Evolutionary conservation across 2,329 filamentous ascomycete species (phyloP).

Genomic region (Dactylonectria macrodidyma): DNA sequence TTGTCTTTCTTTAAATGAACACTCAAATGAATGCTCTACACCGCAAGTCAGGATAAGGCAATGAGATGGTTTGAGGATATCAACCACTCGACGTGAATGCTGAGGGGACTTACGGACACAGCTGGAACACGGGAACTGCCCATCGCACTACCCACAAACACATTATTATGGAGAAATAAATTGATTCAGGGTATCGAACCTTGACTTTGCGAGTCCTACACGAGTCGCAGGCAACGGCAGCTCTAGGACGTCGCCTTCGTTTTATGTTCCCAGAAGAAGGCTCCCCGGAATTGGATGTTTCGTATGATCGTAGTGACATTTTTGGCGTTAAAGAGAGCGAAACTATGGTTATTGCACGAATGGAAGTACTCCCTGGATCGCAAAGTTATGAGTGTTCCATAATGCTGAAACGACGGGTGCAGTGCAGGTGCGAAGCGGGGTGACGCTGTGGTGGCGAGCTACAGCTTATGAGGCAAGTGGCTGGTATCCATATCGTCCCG

Average conservation of each 20-base stretch:
- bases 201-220: conserved; percentile 31
- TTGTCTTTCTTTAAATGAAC: conserved; percentile 22
- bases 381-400: not conserved
- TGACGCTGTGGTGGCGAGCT: not conserved
- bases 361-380: too few relatives aligned
- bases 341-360: not conserved
- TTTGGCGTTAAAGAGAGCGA: not conserved
- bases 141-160: conserved; percentile 17
- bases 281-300: conserved; percentile 7
- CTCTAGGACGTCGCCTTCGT: conserved; percentile 26
- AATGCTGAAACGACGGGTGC: not conserved
- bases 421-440: not conserved
- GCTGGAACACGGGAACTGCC: conserved; percentile 22
- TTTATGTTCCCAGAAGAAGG: conserved; percentile 7
- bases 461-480: not conserved
- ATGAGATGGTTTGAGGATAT: not conserved
- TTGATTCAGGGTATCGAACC: not conserved
- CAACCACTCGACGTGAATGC: not conserved
- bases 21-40: conserved; percentile 24
- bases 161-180: not conserved
- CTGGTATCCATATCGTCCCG: not conserved
- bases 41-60: not conserved
- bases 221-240: conserved; percentile 29
- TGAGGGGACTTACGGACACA: conserved; percentile 19
- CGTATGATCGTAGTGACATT: conserved; percentile 10